Conservation (phyloP, 2,329 filamentous ascomycete species). For the Aspergillus novofumigatus region DNA sequence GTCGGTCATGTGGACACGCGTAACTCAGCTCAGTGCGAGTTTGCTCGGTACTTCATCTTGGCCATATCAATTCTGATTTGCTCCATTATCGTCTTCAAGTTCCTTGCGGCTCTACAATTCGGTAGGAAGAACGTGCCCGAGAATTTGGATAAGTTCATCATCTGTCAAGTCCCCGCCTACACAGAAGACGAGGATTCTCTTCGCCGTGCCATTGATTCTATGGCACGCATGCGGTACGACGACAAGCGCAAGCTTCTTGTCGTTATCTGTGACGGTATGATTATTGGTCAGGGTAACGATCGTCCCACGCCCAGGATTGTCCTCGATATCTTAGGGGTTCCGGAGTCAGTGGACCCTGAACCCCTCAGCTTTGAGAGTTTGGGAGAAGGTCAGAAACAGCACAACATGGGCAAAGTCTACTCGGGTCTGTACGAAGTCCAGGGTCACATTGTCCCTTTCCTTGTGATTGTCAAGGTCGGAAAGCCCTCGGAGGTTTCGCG, state of each 20-base stretch:
- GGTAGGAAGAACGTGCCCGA: constrained; percentile 86
- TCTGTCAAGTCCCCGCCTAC: constrained; percentile 95
- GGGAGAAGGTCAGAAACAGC: constrained; percentile 92
- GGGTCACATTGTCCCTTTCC: constrained; percentile 94
- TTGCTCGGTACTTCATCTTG: constrained; percentile 84
- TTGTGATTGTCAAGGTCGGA: constrained; percentile 95
- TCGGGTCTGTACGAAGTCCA: constrained; percentile 97
- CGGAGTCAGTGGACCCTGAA: constrained; percentile 89
- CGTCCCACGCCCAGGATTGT: constrained; percentile 92
- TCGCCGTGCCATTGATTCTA: constrained; percentile 93
- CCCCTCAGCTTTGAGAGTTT: constrained; percentile 95
- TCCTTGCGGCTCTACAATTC: constrained; percentile 93
- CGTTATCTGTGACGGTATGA: constrained; percentile 96
- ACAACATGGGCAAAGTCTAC: constrained; percentile 99
- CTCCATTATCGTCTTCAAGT: constrained; percentile 87
- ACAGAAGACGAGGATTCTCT: constrained; percentile 98
- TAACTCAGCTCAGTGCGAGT: constrained; percentile 78
- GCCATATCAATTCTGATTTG: constrained; percentile 77
- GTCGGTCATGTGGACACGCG: constrained; percentile 88
- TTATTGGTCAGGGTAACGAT: constrained; percentile 97
- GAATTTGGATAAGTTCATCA: constrained; percentile 96
- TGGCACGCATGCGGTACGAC: constrained; percentile 92
- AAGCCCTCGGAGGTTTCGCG: constrained; percentile 69
- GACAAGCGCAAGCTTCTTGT: constrained; percentile 96
- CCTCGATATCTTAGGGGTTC: constrained; percentile 91